A percentile compares a stretch with the other conserved stretches of the same genome.
These are phyloP conservation scores for Lachancea thermotolerans DNA, from an alignment of 805 yeast genomes.

Conservation along the genomic window DNA sequence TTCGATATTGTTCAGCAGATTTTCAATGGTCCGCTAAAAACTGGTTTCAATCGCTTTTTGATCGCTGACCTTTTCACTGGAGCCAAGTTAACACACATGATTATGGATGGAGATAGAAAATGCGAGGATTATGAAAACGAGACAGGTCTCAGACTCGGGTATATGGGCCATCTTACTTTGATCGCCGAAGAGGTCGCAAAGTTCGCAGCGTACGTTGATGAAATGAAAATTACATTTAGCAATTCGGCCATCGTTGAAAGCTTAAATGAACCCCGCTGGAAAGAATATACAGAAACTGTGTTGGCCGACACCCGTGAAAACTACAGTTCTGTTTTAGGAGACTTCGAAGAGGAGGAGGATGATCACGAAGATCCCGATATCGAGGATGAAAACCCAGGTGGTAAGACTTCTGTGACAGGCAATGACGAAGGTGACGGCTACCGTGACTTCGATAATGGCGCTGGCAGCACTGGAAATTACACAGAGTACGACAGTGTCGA, in stretches of 20 bases:
- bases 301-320: slow-evolving; percentile 86
- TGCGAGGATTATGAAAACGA: slow-evolving; percentile 55
- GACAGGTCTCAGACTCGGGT: slow-evolving; percentile 72
- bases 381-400: slow-evolving; percentile 14
- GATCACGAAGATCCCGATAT: slow-evolving; percentile 27
- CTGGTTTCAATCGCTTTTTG: slow-evolving; percentile 65
- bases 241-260: slow-evolving; percentile 22
- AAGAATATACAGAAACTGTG: slow-evolving; percentile 71
- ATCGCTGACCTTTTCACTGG: slow-evolving; percentile 55
- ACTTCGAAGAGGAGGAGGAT: slow-evolving; percentile 43
- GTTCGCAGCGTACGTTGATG: slow-evolving; percentile 46
- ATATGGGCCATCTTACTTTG: slow-evolving; percentile 91
- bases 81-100: slow-evolving; percentile 52
- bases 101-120: slow-evolving; percentile 56
- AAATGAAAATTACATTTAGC: slow-evolving; percentile 26
- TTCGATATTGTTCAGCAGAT: slow-evolving; percentile 80
- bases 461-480: slow-evolving; percentile 39
- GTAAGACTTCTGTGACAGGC: not conserved
- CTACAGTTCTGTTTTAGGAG: slow-evolving; percentile 90
- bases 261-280: slow-evolving; percentile 47
- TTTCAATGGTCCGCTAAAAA: slow-evolving; percentile 63
- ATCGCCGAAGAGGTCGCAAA: slow-evolving; percentile 96
- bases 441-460: slow-evolving; percentile 4
- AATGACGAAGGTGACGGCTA: slow-evolving; percentile 3
- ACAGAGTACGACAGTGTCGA: slow-evolving; percentile 26